Evolutionary conservation across 1,284 basidiomycete genomes (phyloP).

Genomic region (Xanthoconium separans): DNA sequence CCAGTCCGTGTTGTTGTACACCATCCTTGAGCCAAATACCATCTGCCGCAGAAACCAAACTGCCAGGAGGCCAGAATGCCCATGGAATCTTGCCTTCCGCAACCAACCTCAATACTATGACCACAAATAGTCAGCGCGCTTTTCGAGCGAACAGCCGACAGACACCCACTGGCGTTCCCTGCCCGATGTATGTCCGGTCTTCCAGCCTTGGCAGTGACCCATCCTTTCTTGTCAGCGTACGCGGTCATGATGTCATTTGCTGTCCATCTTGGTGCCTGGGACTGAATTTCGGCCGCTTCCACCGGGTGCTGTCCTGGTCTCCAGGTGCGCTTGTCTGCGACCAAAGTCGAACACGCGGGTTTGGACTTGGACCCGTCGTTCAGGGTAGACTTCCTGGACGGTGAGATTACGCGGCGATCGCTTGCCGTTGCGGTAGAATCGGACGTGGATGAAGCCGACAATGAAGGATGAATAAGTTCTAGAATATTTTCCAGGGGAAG

Average conservation of each 20-base stretch:
- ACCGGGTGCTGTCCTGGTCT: slow-evolving; percentile 47
- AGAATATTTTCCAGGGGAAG: slow-evolving; percentile 80
- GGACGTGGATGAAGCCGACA: slow-evolving; percentile 28
- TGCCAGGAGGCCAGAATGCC: slow-evolving; percentile 79
- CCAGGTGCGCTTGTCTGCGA: slow-evolving; percentile 72
- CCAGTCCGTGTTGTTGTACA: slow-evolving; percentile 30
- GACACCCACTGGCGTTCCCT: slow-evolving; percentile 78
- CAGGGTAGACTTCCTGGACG: background rate
- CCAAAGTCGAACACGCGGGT: background rate
- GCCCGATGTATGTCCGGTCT: slow-evolving; percentile 85
- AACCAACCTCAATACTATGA: slow-evolving; percentile 70
- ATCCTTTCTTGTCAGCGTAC: slow-evolving; percentile 75
- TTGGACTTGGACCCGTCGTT: background rate
- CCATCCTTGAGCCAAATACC: slow-evolving; percentile 61
- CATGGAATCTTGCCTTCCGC: slow-evolving; percentile 80
- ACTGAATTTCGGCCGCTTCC: slow-evolving; percentile 12
- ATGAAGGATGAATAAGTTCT: slow-evolving; percentile 52
- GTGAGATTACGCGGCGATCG: background rate
- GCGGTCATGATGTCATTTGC: slow-evolving; percentile 79
- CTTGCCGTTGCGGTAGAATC: background rate
- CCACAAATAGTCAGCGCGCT: background rate
- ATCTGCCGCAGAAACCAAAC: slow-evolving; percentile 35
- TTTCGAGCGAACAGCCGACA: background rate
- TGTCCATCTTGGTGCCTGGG: slow-evolving; percentile 54
- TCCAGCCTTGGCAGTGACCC: slow-evolving; percentile 87